Base-by-base conservation (phyloP, 805 yeast genomes). In the Crinitomyces ghanaensis region DNA sequence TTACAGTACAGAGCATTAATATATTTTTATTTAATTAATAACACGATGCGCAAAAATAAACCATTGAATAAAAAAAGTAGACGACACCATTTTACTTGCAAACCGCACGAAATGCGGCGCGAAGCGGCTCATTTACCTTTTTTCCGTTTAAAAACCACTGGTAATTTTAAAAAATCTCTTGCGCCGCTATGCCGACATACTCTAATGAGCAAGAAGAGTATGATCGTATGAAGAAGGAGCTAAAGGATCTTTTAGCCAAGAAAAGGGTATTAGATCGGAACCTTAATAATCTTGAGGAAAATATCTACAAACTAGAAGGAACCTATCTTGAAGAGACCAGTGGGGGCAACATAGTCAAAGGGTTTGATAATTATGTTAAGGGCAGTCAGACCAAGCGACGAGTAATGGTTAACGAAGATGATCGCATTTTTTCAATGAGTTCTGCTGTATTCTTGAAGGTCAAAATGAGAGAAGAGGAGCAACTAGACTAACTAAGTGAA, bases 321-420 rank as follows among this genome's bases (percentile, higher is more conserved):
- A 70, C 72, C 9, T 86, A 86, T 51, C 70, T 86, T 30, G 71
- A 77, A 19, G 85, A 79, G 33, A 72, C 83, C 37, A 55, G 60
- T 19, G 70, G 70, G 35, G 86, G 95, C 0, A 86, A 83, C 53
- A 77, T 88, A 18, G 79, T 84, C n/a, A 78, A 79, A 42, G 97
- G 97, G 1, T 86, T 85, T 48, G 95, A 86, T 31, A 78, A 73
- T 45, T 79, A 81, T 49, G 65, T 77, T 31, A 80, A 78, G 34
- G 56, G 42, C 6, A 53, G 42, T 31, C 59, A 53, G 65, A 68
- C 49, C 63, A 72, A 56, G 59, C 69, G 38, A 51, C 65, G 33
- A 68, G 70, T 58, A 62, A 43, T 42, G 3, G 38, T 56, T 18
- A 50, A 74, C 0, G 88, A 81, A 41, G 80, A 77, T 22, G 95